Evolutionary conservation across 805 yeast genomes (phyloP), one percentile per base, ranked within the genome.

Genomic region (Lipomyces kockii): DNA sequence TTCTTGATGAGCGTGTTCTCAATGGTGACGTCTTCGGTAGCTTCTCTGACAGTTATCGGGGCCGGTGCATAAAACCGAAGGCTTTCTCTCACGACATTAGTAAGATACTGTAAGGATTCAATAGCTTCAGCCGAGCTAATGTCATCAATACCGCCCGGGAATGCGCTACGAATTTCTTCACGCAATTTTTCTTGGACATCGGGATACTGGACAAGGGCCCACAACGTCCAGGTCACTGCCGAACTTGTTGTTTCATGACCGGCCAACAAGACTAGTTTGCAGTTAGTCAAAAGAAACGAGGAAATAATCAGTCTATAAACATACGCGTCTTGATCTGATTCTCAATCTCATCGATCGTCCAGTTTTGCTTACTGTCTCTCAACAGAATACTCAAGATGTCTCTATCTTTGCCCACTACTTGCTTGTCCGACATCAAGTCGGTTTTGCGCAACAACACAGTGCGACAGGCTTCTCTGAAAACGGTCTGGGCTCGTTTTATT

Each of bases 191-290:
- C 61, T 37, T 68, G 71, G n/a, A 65, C 34, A 22, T 65, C 58
- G 3, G 39, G 71, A 57, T 63, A 12, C 49, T 52, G 39, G 20
- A 65, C 65, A 17, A 68, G 61, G 27, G 37, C 32, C n/a, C 32
- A 53, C 9, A 62, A 51, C 25, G 65, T 58, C 62, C 66, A 65
- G 9, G 71, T 17, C 9, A 53, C 25, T 5, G 67, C 62, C 25
- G 64, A 52, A 17, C 65, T 62, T 11, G 71, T 68, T 27, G 69
- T 68, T 43, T 68, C 71, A 37, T 68, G 71, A 34, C 71, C 71
- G 7, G 69, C 71, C 7, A 66, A 62, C 6, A 68, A 60, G 56
- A 68, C 63, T 64, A 34, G 5, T 46, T 1, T 39, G 46, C 46
- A 12, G 7, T 39, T 11, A 12, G 46, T 12, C 46, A 39, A 12